Conservation (phyloP, 2,329 filamentous ascomycete genomes). For the Fusarium miscanthi region DNA sequence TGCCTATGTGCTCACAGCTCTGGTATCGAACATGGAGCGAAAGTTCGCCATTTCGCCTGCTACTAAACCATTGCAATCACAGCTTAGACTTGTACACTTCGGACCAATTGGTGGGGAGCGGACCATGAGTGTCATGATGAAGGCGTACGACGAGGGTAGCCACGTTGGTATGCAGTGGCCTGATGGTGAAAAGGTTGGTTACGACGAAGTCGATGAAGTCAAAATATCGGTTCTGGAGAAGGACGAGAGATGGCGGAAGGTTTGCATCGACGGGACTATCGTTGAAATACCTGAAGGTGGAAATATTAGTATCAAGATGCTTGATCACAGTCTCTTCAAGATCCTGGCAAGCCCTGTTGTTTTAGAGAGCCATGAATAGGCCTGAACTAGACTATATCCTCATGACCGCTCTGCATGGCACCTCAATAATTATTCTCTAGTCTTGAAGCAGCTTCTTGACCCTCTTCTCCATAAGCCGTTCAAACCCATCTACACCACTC, state of each 20-base stretch:
- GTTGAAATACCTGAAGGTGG: constrained; percentile 77
- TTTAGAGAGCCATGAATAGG: neutral
- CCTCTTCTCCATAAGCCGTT: constrained; percentile 69
- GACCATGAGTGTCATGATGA: constrained; percentile 81
- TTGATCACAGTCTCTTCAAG: constrained; percentile 54
- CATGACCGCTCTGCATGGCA: neutral
- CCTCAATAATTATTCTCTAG: neutral
- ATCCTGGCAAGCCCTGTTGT: constrained; percentile 56
- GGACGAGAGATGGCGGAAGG: constrained; percentile 80
- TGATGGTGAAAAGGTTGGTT: constrained; percentile 72
- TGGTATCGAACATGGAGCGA: constrained; percentile 85
- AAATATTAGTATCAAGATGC: constrained; percentile 73
- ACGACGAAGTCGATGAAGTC: constrained; percentile 76
- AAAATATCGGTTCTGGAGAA: constrained; percentile 74
- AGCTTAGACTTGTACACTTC: constrained; percentile 79
- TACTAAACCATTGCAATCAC: constrained; percentile 76
- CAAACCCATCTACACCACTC: constrained; percentile 74
- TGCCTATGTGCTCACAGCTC: constrained; percentile 79
- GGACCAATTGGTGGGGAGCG: constrained; percentile 71
- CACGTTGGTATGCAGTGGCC: constrained; percentile 65
- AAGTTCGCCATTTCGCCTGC: constrained; percentile 84
- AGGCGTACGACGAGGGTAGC: constrained; percentile 67
- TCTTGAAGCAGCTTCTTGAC: constrained; percentile 57
- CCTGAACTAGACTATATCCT: neutral
- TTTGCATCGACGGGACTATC: constrained; percentile 94